Base-by-base conservation (phyloP, 202 grass and related monocot species). In the Cymbopogon flexuosus region DNA sequence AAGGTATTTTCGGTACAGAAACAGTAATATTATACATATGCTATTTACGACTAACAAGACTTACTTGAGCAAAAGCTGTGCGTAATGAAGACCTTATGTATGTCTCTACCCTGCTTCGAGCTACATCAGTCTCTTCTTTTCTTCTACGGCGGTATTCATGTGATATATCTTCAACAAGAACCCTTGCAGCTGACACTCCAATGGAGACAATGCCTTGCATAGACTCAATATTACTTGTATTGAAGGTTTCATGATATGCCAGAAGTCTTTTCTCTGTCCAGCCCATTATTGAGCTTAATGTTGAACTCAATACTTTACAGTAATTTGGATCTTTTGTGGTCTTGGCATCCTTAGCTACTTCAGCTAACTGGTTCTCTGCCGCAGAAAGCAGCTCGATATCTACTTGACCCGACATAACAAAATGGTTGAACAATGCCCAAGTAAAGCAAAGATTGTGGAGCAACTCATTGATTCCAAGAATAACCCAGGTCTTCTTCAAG, bases 371-470 rank as follows among this genome's bases (percentile, higher is more conserved):
- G 68, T 85, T 91, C 68, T 93, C 92, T 18, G 90, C 90, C 42
- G 82, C 96, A 86, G 89, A 89, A 46, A 98, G 90, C 24, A 98
- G 77, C 69, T 98, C 96, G 3, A 88, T 86, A 74, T 98, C 96
- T 65, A 80, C 65, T 89, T 98, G 92, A 51, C 84, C 84, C 15
- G 88, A 91, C 66, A 79, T 80, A 84, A 95, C 90, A 59, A 89
- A 95, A 64, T 81, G 84, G 56, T 95, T 88, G 87, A 98, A 98
- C 68, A 98, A 83, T 85, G 91, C 90, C 96, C 96, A 98, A 30
- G 88, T 91, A 84, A 98, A 98, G 76, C 96, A 98, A 65, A 98
- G 90, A 83, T 98, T 98, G 74, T 98, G 96, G 83, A 93, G 85
- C 73, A 77, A 86, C 76, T 98, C 84, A 76, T 87, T 91, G 24